A percentile compares a stretch with the other conserved stretches of the same genome.
Conservation (phyloP, 2,329 filamentous ascomycete genomes). For the Pestalotiopsis sp. region DNA sequence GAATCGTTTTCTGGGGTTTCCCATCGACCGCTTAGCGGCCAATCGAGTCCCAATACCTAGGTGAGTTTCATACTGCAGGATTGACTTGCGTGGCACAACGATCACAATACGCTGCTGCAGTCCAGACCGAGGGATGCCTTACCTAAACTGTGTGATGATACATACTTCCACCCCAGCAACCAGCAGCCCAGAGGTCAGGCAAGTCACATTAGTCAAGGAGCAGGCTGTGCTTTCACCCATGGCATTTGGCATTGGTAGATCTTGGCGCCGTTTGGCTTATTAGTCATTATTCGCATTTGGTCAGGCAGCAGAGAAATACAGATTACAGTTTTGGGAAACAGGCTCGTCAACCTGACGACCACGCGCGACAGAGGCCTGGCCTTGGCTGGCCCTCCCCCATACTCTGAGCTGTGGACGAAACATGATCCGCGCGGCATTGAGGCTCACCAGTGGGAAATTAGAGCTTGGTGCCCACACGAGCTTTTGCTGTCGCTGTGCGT, state of each 20-base stretch:
- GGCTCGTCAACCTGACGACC: conserved; percentile 10
- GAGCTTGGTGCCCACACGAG: conserved; percentile 3
- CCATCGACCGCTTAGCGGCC: not conserved
- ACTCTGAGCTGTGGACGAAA: conserved; percentile 5
- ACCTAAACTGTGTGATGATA: too few species aligned
- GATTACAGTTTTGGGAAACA: not conserved
- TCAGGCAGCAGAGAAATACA: conserved; percentile 12
- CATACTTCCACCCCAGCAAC: too few species aligned
- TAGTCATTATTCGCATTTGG: not conserved
- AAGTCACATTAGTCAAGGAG: too few species aligned
- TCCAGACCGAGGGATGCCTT: not conserved
- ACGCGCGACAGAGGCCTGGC: not conserved
- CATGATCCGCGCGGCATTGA: conserved; percentile 1
- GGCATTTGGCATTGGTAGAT: too few species aligned
- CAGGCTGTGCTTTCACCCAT: too few species aligned
- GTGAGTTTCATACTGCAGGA: not conserved
- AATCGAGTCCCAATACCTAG: not conserved
- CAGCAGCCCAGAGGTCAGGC: too few species aligned
- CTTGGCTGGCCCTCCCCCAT: not conserved
- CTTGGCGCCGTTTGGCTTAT: too few species aligned
- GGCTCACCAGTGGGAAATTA: conserved; percentile 2
- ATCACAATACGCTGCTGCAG: not conserved
- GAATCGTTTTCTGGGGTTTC: not conserved
- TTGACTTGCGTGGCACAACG: not conserved
- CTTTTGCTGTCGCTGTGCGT: not conserved